Percentiles rank a stretch among this genome's conserved stretches.
phyloP scores from a whole-genome alignment of 371 early-diverging fungal species.

The Mucor plumbeus region DNA sequence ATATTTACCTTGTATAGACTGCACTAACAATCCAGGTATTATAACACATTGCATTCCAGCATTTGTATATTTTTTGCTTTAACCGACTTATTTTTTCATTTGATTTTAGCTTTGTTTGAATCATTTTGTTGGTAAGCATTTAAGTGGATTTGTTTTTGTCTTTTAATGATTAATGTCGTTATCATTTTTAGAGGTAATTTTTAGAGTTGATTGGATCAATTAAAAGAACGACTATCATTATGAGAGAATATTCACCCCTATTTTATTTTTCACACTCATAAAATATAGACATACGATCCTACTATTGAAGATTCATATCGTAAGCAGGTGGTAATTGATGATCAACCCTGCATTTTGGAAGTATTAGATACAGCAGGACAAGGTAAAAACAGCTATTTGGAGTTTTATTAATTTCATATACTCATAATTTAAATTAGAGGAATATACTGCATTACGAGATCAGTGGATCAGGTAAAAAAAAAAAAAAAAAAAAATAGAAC shows the following conservation, averaged over 20 bases:
- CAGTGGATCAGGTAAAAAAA: constrained; percentile 83
- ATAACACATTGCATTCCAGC: neutral
- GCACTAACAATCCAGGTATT: constrained; percentile 74
- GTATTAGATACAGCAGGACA: constrained; percentile 96
- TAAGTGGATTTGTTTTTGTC: neutral
- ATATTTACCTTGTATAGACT: constrained; percentile 39
- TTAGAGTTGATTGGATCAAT: neutral
- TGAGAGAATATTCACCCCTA: neutral
- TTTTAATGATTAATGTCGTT: neutral
- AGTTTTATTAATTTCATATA: neutral
- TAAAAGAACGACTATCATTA: constrained; percentile 1
- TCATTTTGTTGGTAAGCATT: constrained; percentile 74
- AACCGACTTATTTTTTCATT: neutral
- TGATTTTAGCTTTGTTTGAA: constrained; percentile 74
- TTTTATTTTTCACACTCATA: neutral
- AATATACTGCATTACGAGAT: constrained; percentile 87
- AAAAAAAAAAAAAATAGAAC: neutral
- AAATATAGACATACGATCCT: constrained; percentile 87
- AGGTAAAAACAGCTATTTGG: constrained; percentile 44
- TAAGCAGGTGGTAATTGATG: constrained; percentile 97
- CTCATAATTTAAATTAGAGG: constrained; percentile 51
- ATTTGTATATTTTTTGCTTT: neutral
- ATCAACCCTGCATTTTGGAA: constrained; percentile 90
- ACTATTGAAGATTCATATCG: constrained; percentile 97
- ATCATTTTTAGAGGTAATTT: constrained; percentile 18